Conservation (phyloP, 2,329 filamentous ascomycete genomes). For the Neonectria faginata region DNA sequence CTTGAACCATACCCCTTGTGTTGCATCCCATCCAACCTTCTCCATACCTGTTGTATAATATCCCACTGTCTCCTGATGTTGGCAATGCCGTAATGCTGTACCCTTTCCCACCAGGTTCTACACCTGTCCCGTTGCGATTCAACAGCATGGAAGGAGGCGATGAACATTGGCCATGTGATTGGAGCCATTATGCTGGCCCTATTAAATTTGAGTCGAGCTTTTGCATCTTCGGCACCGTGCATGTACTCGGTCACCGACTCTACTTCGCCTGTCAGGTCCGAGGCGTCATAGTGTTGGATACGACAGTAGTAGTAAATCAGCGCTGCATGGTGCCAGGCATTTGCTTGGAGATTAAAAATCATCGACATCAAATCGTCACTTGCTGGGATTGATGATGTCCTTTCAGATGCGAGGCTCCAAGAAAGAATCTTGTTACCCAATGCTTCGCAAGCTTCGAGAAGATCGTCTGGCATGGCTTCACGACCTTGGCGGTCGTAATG, state of each 20-base stretch:
- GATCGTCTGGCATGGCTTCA: conserved; percentile 6
- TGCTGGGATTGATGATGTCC: background rate
- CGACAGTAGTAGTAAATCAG: conserved; percentile 24
- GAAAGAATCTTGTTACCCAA: conserved; percentile 18
- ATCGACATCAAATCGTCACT: conserved; percentile 11
- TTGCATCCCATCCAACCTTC: background rate
- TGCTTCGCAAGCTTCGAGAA: conserved; percentile 20
- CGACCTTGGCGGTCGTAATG: conserved; percentile 7
- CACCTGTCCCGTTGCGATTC: conserved; percentile 5
- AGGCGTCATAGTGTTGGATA: conserved; percentile 6
- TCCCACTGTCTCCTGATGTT: conserved; percentile 26
- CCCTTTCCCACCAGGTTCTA: conserved; percentile 26
- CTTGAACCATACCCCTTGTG: background rate
- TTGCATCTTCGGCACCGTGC: conserved; percentile 16
- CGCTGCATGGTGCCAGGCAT: conserved; percentile 21
- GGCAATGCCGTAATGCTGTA: conserved; percentile 21
- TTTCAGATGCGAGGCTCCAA: conserved; percentile 19
- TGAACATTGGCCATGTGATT: conserved; percentile 21
- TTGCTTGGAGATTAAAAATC: conserved; percentile 16
- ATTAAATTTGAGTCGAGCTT: background rate
- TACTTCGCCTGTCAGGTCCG: conserved; percentile 5
- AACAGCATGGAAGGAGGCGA: conserved; percentile 7
- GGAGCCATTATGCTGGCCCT: conserved; percentile 13
- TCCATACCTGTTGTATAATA: conserved; percentile 19
- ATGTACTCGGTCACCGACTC: conserved; percentile 5